Base-by-base conservation (phyloP, 805 yeast species). In the Cyberlindnera meyerae region DNA sequence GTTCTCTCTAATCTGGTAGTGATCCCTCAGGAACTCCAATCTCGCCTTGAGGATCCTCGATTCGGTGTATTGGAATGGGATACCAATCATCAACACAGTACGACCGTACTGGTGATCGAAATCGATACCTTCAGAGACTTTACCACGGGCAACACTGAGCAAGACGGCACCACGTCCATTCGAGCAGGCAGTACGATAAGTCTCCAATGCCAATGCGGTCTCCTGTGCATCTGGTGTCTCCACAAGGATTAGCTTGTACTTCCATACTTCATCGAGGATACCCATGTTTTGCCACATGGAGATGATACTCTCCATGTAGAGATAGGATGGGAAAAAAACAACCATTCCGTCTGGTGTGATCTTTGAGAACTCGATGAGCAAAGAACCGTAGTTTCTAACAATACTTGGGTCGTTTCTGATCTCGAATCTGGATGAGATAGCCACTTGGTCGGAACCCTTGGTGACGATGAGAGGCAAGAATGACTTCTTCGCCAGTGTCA, bases 271-370 rank as follows among this genome's bases (percentile, higher is more conserved):
- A 58, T 93, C 99, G 51, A 93, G 63, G 28, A 93, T 89, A 34
- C 97, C 97, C 97, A 93, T 93, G 11, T 81, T 82, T 64, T 93
- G 98, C 99, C 99, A 93, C 85, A 87, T 89, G 2, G 96, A 86
- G 28, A 93, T 90, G 52, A 93, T 93, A 52, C 95, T 84, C 60
- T 93, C 99, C 98, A 93, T 93, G 60, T 93, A 94, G 26, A 93
- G 68, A 68, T 93, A 93, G 1, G 96, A 84, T 0, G 99, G 99
- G 63, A 93, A 93, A 66, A 93, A 93, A 27, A 93, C 97, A 33
- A 93, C 98, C 73, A 93, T 68, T 4, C 99, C 99, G 63, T 93
- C 99, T 0, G 99, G 99, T 0, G 97, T 90, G 35, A 87, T 82
- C 52, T 93, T 93, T 11, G 97, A 75, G 58, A 88, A 90, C 61